Percentiles rank a stretch among this genome's conserved stretches.
phyloP scores from a whole-genome alignment of 352 stramenopile species.

The Phytophthora quininea region DNA sequence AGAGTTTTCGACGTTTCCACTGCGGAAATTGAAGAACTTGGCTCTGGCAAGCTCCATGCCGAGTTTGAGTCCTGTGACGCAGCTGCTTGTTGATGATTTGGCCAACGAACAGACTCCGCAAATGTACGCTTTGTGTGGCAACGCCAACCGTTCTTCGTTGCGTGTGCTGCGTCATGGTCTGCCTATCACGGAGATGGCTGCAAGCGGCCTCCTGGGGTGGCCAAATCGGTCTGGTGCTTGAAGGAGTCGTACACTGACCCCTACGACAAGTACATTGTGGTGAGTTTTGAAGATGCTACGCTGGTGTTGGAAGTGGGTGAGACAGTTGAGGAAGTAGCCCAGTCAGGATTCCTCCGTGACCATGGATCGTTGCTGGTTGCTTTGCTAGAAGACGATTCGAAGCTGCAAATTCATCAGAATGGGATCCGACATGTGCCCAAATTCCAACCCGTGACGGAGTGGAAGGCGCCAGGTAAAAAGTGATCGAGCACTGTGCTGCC shows the following conservation, averaged over 20 bases:
- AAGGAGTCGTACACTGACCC: slow-evolving; percentile 83
- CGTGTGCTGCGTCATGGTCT: slow-evolving; percentile 96
- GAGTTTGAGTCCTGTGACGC: slow-evolving; percentile 93
- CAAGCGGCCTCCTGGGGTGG: slow-evolving; percentile 95
- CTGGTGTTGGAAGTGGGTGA: slow-evolving; percentile 98
- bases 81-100: slow-evolving; percentile 95
- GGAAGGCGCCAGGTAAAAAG: slow-evolving; percentile 97
- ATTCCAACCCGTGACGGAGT: slow-evolving; percentile 95
- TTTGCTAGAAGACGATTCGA: slow-evolving; percentile 94
- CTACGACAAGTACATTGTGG: slow-evolving; percentile 96
- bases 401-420: slow-evolving; percentile 69
- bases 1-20: slow-evolving; percentile 63
- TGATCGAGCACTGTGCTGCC: slow-evolving; percentile 96
- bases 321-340: slow-evolving; percentile 97
- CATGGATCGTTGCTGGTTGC: slow-evolving; percentile 95
- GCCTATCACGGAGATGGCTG: slow-evolving; percentile 96
- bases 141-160: slow-evolving; percentile 93
- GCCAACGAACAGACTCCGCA: slow-evolving; percentile 96
- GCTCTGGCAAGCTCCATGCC: slow-evolving; percentile 79
- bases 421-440: slow-evolving; percentile 96
- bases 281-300: slow-evolving; percentile 99
- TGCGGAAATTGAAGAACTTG: slow-evolving; percentile 91
- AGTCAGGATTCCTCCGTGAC: slow-evolving; percentile 95
- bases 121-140: slow-evolving; percentile 96
- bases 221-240: slow-evolving; percentile 96